Conservation (phyloP, 108 stramenopile genomes). For the Aurantiochytrium sp. region DNA sequence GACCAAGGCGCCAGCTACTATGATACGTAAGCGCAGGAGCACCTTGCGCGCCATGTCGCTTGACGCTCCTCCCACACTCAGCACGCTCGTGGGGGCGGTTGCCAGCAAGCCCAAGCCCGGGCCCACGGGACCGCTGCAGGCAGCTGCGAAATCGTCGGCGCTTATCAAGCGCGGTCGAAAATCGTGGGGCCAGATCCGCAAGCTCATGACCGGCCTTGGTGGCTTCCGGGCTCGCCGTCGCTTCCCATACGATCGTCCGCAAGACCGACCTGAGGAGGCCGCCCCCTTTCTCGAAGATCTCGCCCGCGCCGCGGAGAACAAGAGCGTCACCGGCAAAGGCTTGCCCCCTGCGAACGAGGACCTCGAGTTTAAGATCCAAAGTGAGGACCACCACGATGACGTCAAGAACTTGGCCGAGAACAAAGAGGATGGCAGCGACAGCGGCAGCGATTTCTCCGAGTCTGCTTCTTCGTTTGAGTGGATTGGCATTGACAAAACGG, state of each 20-base stretch:
- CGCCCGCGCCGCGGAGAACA: background rate
- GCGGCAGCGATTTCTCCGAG: background rate
- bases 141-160: no score
- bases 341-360: background rate
- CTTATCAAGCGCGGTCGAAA: no score
- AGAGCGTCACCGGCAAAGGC: background rate
- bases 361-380: no score
- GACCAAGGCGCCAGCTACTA: background rate
- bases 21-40: background rate
- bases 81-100: background rate
- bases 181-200: background rate
- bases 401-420: no score
- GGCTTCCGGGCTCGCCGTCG: background rate
- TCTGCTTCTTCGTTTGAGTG: background rate
- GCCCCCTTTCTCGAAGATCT: background rate
- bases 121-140: no score
- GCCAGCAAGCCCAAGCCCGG: no score
- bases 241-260: background rate
- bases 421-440: no score
- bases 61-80: background rate
- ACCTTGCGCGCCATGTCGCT: background rate
- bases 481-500: background rate
- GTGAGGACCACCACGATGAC: no score
- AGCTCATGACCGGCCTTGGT: background rate
- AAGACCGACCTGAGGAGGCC: background rate